Base-by-base conservation (phyloP, 306 rosid species). In the Calophaca sinica region DNA sequence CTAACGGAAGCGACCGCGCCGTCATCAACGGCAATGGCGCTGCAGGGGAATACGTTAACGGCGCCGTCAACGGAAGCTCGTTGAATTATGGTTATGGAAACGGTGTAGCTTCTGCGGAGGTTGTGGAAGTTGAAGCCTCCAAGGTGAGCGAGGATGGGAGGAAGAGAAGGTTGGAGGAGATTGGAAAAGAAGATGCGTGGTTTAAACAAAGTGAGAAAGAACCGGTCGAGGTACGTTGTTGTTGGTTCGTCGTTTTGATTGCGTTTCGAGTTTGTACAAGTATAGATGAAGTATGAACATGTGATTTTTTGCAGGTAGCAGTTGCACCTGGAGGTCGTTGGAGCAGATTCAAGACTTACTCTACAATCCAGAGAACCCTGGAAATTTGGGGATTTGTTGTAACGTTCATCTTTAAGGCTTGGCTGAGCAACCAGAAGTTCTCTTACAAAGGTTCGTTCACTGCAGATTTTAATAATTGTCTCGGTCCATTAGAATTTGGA, bases 111-210 rank as follows among this genome's bases (percentile, higher is more conserved):
- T 61, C 77, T 63, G 44, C 39, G 41, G 71, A 49, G 33, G 80
- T 69, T 58, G 79, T 73, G 81, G 87, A 80, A 14, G 73, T 53
- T 54, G 81, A 79, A 68, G 86, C 67, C 28, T 66, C 81, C 62
- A 72, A 76, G 75, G 33, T 44, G 58, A 81, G 39, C 64, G 97
- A 94, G 88, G 92, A 85, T 75, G 97, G 90, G 45, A 90, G 98
- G 93, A 85, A 87, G 96, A 94, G 78, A 79, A 91, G 92, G 80
- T 53, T 94, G 60, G 98, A 94, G 88, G 96, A 94, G 72, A 90
- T 94, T 87, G 98, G 98, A 5, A 91, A 85, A 79, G 97, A 94
- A 81, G 97, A 94, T 0, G 98, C 96, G 1, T 94, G 98, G 98
- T 94, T 94, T 49, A 94, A 94, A 80, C 81, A 52, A 60, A 71